Percentiles rank a stretch among this genome's conserved stretches.
These are phyloP conservation scores for Cyberlindnera sargentensis DNA, from an alignment of 805 yeast genomes.

Conservation along the genomic window DNA sequence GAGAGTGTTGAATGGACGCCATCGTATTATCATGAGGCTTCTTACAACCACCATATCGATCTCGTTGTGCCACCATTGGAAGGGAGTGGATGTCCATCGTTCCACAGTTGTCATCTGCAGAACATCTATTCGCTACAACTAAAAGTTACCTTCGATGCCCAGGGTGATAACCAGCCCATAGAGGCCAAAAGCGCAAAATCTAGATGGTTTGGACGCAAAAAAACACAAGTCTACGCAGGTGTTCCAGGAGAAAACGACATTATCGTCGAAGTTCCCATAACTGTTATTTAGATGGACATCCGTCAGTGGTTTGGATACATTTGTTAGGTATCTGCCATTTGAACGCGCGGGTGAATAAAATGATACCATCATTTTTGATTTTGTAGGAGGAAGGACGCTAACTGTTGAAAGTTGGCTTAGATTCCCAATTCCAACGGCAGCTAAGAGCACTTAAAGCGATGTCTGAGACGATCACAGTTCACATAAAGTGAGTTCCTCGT, in stretches of 20 bases:
- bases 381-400: too few species aligned
- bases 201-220: neutral
- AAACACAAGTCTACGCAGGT: neutral
- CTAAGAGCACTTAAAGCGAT: conserved; percentile 1
- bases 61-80: conserved; percentile 8
- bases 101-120: conserved; percentile 19
- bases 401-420: too few species aligned
- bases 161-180: neutral
- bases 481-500: conserved; percentile 16
- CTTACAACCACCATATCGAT: conserved; percentile 3
- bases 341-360: too few species aligned
- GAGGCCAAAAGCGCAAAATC: neutral
- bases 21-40: conserved; percentile 5
- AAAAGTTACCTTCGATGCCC: conserved; percentile 4
- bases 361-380: too few species aligned
- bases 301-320: too few species aligned
- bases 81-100: conserved; percentile 7
- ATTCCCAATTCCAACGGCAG: too few species aligned
- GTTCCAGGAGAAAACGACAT: neutral
- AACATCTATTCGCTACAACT: conserved; percentile 14
- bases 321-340: too few species aligned
- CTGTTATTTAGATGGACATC: neutral
- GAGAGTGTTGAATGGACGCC: conserved; percentile 14
- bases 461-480: conserved; percentile 17
- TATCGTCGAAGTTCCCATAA: neutral